These are phyloP conservation scores for Leccinum variicolor DNA, from an alignment of 768 basidiomycete species.

Conservation along the genomic window DNA sequence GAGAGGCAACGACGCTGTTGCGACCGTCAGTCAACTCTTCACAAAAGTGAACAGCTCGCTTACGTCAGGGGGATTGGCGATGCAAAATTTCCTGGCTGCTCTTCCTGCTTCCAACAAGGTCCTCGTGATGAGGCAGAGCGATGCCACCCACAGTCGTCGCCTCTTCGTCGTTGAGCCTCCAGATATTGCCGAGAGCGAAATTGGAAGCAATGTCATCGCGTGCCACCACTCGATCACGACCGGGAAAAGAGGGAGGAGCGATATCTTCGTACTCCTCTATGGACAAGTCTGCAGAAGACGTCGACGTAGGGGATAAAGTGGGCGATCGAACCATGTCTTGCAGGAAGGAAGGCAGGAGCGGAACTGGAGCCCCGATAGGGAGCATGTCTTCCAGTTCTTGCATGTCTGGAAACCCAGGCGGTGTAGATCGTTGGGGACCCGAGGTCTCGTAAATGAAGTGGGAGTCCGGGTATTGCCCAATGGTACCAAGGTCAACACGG, in stretches of 20 bases:
- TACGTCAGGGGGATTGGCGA: slow-evolving; percentile 26
- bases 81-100: slow-evolving; percentile 37
- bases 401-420: slow-evolving; percentile 33
- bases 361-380: slow-evolving; percentile 34
- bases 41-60: neutral
- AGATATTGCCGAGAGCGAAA: slow-evolving; percentile 52
- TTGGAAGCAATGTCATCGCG: slow-evolving; percentile 28
- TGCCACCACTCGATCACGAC: slow-evolving; percentile 25
- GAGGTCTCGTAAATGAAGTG: slow-evolving; percentile 75
- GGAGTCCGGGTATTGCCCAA: slow-evolving; percentile 41
- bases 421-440: slow-evolving; percentile 36
- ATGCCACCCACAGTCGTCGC: slow-evolving; percentile 51
- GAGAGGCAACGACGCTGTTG: neutral
- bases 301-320: slow-evolving; percentile 59
- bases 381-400: slow-evolving; percentile 19
- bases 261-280: slow-evolving; percentile 52
- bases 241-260: slow-evolving; percentile 25
- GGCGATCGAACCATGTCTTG: slow-evolving; percentile 72
- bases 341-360: slow-evolving; percentile 76
- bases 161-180: slow-evolving; percentile 73
- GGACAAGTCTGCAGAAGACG: slow-evolving; percentile 64
- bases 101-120: slow-evolving; percentile 38
- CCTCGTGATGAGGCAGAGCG: slow-evolving; percentile 42
- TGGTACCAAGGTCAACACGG: slow-evolving; percentile 39
- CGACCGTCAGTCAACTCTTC: neutral